Conservation (phyloP, 169 alveolate species). For the Eimeria acervulina region DNA sequence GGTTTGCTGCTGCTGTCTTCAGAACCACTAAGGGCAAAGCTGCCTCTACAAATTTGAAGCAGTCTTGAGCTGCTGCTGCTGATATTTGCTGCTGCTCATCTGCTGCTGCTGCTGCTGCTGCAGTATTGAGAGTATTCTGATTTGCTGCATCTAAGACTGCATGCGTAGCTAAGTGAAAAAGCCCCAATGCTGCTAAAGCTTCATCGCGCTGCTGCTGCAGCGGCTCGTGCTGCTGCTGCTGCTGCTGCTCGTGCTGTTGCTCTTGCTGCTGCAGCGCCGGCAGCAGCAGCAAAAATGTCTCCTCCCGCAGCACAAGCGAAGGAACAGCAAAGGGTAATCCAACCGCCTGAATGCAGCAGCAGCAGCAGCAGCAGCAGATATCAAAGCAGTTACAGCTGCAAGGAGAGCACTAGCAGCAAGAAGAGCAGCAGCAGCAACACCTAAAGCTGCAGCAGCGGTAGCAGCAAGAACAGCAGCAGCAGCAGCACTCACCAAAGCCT, state of each 20-base stretch:
- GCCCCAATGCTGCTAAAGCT: not conserved
- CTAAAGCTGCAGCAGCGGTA: not conserved
- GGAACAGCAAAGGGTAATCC: slow-evolving; percentile 27
- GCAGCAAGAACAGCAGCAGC: slow-evolving; percentile 32
- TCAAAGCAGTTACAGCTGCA: too few species aligned
- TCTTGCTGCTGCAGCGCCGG: not conserved
- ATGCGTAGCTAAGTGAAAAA: slow-evolving; percentile 19
- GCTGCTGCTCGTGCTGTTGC: not conserved
- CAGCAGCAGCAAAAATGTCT: not conserved
- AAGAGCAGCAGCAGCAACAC: too few species aligned
- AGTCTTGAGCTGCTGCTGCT: slow-evolving; percentile 22
- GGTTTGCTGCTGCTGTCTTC: slow-evolving; percentile 9
- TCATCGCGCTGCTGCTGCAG: slow-evolving; percentile 34
- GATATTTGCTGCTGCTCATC: not conserved
- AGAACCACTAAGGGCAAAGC: slow-evolving; percentile 5
- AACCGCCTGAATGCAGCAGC: not conserved
- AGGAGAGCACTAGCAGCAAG: too few species aligned
- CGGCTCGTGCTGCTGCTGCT: not conserved
- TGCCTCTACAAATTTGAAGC: not conserved
- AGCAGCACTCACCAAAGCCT: not conserved
- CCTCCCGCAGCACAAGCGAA: not conserved
- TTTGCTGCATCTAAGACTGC: not conserved
- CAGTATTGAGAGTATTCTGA: not conserved
- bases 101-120: slow-evolving; percentile 31
- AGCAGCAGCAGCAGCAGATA: not conserved